Base-by-base conservation (phyloP, 2,329 filamentous ascomycete species). In the Hypomyces rosellus region DNA sequence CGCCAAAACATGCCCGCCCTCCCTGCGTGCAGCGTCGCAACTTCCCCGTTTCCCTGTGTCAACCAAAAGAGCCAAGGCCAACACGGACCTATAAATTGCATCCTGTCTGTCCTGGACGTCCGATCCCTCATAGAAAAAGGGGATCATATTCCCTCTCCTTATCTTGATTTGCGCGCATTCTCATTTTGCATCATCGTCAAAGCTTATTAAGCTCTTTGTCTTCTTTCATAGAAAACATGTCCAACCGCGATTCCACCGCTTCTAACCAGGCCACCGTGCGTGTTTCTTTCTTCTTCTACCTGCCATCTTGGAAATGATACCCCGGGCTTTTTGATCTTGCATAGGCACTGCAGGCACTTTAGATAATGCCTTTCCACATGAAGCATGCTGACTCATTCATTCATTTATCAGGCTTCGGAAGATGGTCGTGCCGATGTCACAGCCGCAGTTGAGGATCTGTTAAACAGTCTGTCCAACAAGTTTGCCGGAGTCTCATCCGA, bases 401-500 rank as follows among this genome's bases (percentile, higher is more conserved):
- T 30, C 25, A 30, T 30, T 30, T 6, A 30, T 1, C 33, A 53
- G 48, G 39, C 41, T 22, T 44, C 45, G 22, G 51, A 53, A 16
- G 51, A 53, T 20, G 37, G 51, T 15, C 40, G 36, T 34, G 48
- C 78, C 40, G 86, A 92, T 63, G 78, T 95, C 50, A 84, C 84
- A 2, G 82, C 81, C 4, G 88, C 90, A 2, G 85, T 96, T 1
- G 91, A 96, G 59, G 89, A 96, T 38, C 78, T 96, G 3, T 74
- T 96, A 4, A 89, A 91, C 64, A 85, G 89, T 42, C 73, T 96
- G 0, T 88, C 88, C 46, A 85, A 82, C 67, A 95, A 95, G 66
- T 96, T 96, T 66, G 84, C 87, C 16, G 82, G 81, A 12, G 84
- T 96, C 5, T 95, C 89, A 8, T 86, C 82, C 53, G 91, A 96